phyloP scores from a whole-genome alignment of 148 eudicot genomes.

The Nepenthes gracilis region DNA sequence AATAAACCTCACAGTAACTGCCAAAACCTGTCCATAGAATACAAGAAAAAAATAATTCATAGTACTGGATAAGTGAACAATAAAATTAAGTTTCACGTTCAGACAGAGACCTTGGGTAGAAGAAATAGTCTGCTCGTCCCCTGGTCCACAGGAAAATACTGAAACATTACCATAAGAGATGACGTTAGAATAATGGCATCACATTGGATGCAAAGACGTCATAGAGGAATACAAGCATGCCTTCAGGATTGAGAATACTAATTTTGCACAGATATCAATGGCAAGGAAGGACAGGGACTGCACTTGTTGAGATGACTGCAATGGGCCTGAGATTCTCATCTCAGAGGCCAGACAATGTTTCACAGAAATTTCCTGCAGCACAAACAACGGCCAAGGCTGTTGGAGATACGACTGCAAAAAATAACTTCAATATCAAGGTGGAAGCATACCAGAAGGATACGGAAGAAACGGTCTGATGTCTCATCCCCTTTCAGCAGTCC shows the following conservation, averaged over 20 bases:
- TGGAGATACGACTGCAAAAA: neutral
- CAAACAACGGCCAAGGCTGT: neutral
- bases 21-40: conserved; percentile 43
- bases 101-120: conserved; percentile 58
- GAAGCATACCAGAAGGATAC: conserved; percentile 47
- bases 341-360: conserved; percentile 69
- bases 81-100: neutral
- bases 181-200: neutral
- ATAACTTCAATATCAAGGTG: neutral
- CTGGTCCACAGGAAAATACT: conserved; percentile 80
- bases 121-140: conserved; percentile 67
- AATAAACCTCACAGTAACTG: conserved; percentile 60
- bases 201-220: conserved; percentile 1
- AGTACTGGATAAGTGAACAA: neutral
- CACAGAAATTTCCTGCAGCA: conserved; percentile 72
- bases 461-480: conserved; percentile 66
- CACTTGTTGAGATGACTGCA: conserved; percentile 58
- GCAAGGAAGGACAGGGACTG: conserved; percentile 76
- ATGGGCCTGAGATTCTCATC: conserved; percentile 25
- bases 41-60: neutral
- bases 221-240: conserved; percentile 18
- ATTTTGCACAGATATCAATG: conserved; percentile 81
- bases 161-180: conserved; percentile 7
- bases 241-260: conserved; percentile 79
- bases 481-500: conserved; percentile 90